These are phyloP conservation scores for Suillus fuscotomentosus DNA, from an alignment of 768 basidiomycete species.

Conservation along the genomic window DNA sequence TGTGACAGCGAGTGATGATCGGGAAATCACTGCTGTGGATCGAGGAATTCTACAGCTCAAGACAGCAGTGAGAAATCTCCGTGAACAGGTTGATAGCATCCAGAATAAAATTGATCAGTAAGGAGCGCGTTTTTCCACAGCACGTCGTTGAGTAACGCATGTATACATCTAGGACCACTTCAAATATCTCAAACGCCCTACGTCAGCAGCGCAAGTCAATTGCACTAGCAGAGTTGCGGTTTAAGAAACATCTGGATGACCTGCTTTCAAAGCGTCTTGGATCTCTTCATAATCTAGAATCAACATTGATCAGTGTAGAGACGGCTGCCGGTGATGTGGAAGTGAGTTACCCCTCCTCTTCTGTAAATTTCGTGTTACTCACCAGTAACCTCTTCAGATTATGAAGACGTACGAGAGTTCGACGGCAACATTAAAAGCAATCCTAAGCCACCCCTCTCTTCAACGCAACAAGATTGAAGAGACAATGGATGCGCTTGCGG, in stretches of 20 bases:
- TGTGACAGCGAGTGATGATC: slow-evolving; percentile 34
- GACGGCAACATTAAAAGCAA: slow-evolving; percentile 67
- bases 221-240: slow-evolving; percentile 76
- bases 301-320: slow-evolving; percentile 80
- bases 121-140: slow-evolving; percentile 17
- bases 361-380: background rate
- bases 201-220: slow-evolving; percentile 67
- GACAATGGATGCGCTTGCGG: slow-evolving; percentile 86
- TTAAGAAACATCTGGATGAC: slow-evolving; percentile 79
- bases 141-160: background rate
- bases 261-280: slow-evolving; percentile 71
- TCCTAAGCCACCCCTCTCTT: slow-evolving; percentile 80
- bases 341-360: slow-evolving; percentile 41
- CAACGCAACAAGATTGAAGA: slow-evolving; percentile 76
- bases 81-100: slow-evolving; percentile 65
- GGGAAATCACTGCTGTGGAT: slow-evolving; percentile 74
- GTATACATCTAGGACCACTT: slow-evolving; percentile 51
- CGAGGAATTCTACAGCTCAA: slow-evolving; percentile 80
- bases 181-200: slow-evolving; percentile 64
- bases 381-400: slow-evolving; percentile 48
- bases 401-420: slow-evolving; percentile 86
- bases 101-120: slow-evolving; percentile 76
- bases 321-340: slow-evolving; percentile 87
- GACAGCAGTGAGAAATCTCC: slow-evolving; percentile 62
- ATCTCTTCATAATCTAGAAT: slow-evolving; percentile 71